Conservation (phyloP, 1,284 basidiomycete species). For the Marasmius fiardii region DNA sequence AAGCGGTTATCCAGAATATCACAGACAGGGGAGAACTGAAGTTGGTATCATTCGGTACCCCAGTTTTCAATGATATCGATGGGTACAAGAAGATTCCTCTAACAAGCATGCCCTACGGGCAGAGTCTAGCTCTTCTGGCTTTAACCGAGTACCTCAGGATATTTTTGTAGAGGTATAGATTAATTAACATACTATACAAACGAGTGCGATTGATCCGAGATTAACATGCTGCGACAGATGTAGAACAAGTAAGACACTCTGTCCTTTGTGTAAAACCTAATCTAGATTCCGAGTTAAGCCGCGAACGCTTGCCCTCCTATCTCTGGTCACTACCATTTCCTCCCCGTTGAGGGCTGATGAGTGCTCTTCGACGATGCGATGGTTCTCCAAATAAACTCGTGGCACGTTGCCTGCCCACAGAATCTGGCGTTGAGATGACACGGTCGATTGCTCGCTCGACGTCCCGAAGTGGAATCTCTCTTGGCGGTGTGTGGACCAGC, state of each 20-base stretch:
- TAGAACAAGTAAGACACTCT: neutral
- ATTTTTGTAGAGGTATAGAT: slow-evolving; percentile 25
- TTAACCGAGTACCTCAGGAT: slow-evolving; percentile 45
- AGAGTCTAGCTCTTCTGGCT: slow-evolving; percentile 51
- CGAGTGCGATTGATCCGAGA: neutral
- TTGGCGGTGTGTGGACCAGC: slow-evolving; percentile 61
- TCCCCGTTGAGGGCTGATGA: neutral
- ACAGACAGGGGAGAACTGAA: slow-evolving; percentile 49
- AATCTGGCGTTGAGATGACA: slow-evolving; percentile 26
- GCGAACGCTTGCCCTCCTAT: slow-evolving; percentile 7
- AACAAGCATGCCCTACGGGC: slow-evolving; percentile 67
- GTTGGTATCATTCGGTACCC: slow-evolving; percentile 58
- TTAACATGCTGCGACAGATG: neutral
- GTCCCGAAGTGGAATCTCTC: slow-evolving; percentile 37
- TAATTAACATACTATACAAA: neutral
- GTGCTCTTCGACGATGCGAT: neutral
- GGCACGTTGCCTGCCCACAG: slow-evolving; percentile 34
- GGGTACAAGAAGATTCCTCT: slow-evolving; percentile 54
- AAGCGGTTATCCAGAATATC: slow-evolving; percentile 52
- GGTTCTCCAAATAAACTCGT: slow-evolving; percentile 44
- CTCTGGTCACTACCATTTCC: slow-evolving; percentile 15
- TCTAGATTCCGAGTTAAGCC: slow-evolving; percentile 1
- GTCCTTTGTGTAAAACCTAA: neutral
- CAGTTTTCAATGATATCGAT: slow-evolving; percentile 51
- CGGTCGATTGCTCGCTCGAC: slow-evolving; percentile 24